A percentile compares a stretch with the other conserved stretches of the same genome.
These are phyloP conservation scores for Lepraria neglecta DNA, from an alignment of 495 filamentous ascomycete genomes.

Conservation along the genomic window DNA sequence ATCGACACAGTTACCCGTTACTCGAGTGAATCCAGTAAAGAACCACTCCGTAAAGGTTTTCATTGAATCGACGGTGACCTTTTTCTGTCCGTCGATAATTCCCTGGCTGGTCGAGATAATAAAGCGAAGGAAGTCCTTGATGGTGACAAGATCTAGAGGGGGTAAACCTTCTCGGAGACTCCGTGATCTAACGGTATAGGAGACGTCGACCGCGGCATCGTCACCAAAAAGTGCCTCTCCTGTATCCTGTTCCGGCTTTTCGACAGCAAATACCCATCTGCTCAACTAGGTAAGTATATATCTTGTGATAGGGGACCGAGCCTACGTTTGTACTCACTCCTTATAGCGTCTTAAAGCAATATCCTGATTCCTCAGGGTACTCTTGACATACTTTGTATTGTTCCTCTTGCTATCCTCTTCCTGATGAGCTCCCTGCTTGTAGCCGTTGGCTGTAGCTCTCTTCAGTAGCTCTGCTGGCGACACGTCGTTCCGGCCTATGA, in stretches of 20 bases:
- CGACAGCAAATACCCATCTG: slow-evolving; percentile 5
- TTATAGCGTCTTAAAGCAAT: slow-evolving; percentile 14
- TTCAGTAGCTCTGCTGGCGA: too few species aligned
- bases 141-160: too few species aligned
- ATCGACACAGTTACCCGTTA: background rate
- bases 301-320: background rate
- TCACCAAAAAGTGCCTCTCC: too few species aligned
- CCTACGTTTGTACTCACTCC: background rate
- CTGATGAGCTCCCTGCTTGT: slow-evolving; percentile 8
- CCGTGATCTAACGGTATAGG: too few species aligned
- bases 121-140: slow-evolving; percentile 1
- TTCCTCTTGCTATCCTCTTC: slow-evolving; percentile 9
- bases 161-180: too few species aligned
- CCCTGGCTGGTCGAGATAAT: background rate
- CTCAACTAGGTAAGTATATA: background rate
- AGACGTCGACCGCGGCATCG: too few species aligned
- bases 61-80: background rate
- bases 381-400: slow-evolving; percentile 9
- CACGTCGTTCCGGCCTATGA: too few species aligned
- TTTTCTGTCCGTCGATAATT: background rate
- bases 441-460: slow-evolving; percentile 8
- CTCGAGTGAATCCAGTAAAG: background rate
- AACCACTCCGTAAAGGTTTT: background rate
- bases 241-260: background rate
- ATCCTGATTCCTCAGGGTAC: slow-evolving; percentile 18